Percentiles rank a stretch among this genome's conserved stretches.
Conservation (phyloP, 345 rosid species). For the Alliaria petiolata region DNA sequence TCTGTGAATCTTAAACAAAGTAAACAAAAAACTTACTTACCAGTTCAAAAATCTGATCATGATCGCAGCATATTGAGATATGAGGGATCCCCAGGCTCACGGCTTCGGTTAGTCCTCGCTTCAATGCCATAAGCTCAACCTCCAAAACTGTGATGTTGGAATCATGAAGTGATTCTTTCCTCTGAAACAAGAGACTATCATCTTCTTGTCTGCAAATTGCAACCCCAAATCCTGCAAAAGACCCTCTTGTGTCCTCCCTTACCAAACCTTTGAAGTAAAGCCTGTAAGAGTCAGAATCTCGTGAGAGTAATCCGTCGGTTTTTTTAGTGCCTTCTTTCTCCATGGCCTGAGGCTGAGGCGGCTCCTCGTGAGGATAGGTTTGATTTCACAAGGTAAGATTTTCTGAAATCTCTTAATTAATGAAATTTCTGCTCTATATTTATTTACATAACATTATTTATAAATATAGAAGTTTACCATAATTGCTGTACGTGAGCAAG, state of each 20-base stretch:
- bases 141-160: not conserved
- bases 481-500: no score
- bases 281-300: no score
- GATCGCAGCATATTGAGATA: slow-evolving; percentile 7
- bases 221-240: not conserved
- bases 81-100: not conserved
- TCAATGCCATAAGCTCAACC: slow-evolving; percentile 9
- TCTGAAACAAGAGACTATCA: not conserved
- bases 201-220: not conserved
- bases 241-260: not conserved
- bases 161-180: not conserved
- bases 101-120: slow-evolving; percentile 7
- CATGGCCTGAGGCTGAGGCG: no score
- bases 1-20: not conserved
- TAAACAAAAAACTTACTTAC: not conserved
- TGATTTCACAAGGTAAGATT: no score
- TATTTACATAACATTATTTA: no score
- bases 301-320: no score
- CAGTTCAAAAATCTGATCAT: not conserved
- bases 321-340: no score
- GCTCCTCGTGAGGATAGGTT: no score
- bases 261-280: not conserved
- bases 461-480: no score
- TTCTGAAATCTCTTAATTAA: no score
- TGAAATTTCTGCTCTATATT: no score